Conservation (phyloP, 345 rosid genomes). For the Camelina laxa region DNA sequence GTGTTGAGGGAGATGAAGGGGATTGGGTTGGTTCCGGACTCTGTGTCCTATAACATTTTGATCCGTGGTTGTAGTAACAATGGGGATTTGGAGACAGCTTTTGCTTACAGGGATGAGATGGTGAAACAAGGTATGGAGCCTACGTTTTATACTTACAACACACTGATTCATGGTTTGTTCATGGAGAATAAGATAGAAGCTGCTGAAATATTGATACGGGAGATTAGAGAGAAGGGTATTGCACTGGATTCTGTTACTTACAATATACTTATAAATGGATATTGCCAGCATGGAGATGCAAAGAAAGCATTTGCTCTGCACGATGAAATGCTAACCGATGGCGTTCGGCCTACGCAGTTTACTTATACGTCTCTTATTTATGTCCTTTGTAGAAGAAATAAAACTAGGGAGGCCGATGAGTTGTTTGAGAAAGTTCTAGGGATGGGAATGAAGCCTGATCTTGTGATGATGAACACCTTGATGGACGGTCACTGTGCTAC, state of each 20-base stretch:
- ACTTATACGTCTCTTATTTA: constrained; percentile 86
- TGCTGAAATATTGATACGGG: constrained; percentile 67
- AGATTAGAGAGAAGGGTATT: constrained; percentile 67
- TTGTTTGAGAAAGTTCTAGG: constrained; percentile 62
- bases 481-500: constrained; percentile 78
- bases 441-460: constrained; percentile 61
- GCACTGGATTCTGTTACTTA: constrained; percentile 70
- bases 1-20: constrained; percentile 66
- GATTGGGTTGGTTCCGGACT: constrained; percentile 67
- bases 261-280: constrained; percentile 86
- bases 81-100: constrained; percentile 69
- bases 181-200: constrained; percentile 67
- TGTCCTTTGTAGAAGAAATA: constrained; percentile 63
- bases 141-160: constrained; percentile 75
- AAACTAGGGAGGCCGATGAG: constrained; percentile 75
- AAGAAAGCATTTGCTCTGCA: constrained; percentile 67
- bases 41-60: constrained; percentile 77
- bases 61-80: constrained; percentile 76
- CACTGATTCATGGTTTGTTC: constrained; percentile 79
- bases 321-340: constrained; percentile 68
- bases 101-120: constrained; percentile 81
- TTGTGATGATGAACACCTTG: constrained; percentile 77
- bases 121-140: constrained; percentile 62
- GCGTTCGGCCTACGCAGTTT: constrained; percentile 66
- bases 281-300: constrained; percentile 70